Percentiles rank a stretch among this genome's conserved stretches.
Conservation (phyloP, 2,329 filamentous ascomycete genomes). For the Diplocarpon mali region DNA sequence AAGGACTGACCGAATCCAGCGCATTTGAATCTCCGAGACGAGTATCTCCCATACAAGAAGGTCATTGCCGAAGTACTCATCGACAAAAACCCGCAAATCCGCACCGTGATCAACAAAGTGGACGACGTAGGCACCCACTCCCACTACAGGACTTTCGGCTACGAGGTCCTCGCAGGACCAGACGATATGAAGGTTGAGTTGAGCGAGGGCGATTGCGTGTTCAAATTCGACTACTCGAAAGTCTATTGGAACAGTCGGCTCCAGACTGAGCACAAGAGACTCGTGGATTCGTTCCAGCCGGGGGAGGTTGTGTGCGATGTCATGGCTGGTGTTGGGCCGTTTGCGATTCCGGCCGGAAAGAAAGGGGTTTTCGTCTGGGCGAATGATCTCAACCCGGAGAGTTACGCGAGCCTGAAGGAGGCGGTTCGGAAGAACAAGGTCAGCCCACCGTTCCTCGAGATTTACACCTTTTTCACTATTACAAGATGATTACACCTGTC, state of each 20-base stretch:
- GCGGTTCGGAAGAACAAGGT: constrained; percentile 71
- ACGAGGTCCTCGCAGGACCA: constrained; percentile 76
- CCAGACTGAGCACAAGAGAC: constrained; percentile 74
- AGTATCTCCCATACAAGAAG: constrained; percentile 75
- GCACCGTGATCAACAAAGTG: constrained; percentile 92
- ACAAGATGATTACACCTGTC: constrained; percentile 34
- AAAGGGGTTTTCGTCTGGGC: constrained; percentile 89
- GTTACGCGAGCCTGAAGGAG: constrained; percentile 59
- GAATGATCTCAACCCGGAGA: constrained; percentile 93
- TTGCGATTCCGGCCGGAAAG: constrained; percentile 83
- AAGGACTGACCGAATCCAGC: constrained; percentile 37
- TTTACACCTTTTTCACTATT: neutral
- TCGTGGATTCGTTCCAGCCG: constrained; percentile 64
- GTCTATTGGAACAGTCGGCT: constrained; percentile 98
- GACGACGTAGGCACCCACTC: constrained; percentile 78
- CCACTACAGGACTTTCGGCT: constrained; percentile 83
- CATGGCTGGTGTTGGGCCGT: constrained; percentile 95
- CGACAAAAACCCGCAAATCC: constrained; percentile 76
- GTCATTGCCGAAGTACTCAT: constrained; percentile 76
- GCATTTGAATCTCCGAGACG: constrained; percentile 79
- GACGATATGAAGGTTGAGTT: constrained; percentile 77
- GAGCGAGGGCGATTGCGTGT: constrained; percentile 73
- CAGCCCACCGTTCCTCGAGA: neutral
- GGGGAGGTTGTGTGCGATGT: constrained; percentile 91
- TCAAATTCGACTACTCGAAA: constrained; percentile 86